Percentiles rank a stretch among this genome's conserved stretches.
phyloP scores from a whole-genome alignment of 768 basidiomycete genomes.

The Termitomyces sp. region DNA sequence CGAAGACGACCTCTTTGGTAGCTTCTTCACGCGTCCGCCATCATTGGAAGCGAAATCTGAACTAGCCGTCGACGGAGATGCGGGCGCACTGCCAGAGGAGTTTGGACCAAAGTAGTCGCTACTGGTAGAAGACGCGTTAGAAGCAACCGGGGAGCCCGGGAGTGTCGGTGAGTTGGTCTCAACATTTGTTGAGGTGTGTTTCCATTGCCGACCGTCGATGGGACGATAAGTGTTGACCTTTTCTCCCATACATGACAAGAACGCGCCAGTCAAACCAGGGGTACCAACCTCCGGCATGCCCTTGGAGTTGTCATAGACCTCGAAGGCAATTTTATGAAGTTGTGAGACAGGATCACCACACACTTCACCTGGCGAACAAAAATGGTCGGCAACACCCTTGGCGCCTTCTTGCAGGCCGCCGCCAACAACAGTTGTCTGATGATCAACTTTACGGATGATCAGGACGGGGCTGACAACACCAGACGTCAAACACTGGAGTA shows the following conservation, averaged over 20 bases:
- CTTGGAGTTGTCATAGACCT: conserved; percentile 74
- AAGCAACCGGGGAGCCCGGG: conserved; percentile 65
- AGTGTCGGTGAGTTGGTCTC: conserved; percentile 52
- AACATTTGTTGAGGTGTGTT: conserved; percentile 30
- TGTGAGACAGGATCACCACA: conserved; percentile 95
- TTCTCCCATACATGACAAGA: conserved; percentile 89
- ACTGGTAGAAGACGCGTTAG: conserved; percentile 49
- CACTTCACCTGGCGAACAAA: conserved; percentile 77
- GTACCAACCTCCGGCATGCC: conserved; percentile 70
- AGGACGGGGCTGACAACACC: conserved; percentile 91
- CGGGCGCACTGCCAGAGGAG: conserved; percentile 58
- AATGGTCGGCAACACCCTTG: conserved; percentile 79
- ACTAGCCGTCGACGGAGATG: conserved; percentile 53
- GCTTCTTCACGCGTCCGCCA: conserved; percentile 77
- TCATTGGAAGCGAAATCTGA: conserved; percentile 74
- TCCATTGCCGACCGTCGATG: conserved; percentile 80
- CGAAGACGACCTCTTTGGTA: conserved; percentile 62
- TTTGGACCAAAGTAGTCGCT: conserved; percentile 64
- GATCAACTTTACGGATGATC: conserved; percentile 91
- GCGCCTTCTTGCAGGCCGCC: conserved; percentile 86
- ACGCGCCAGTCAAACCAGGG: conserved; percentile 73
- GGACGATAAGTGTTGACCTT: conserved; percentile 89
- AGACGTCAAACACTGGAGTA: conserved; percentile 89
- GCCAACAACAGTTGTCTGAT: conserved; percentile 84
- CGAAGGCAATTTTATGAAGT: conserved; percentile 92